Conservation (phyloP, 305 asterid species). For the Euphrasia arctica region DNA sequence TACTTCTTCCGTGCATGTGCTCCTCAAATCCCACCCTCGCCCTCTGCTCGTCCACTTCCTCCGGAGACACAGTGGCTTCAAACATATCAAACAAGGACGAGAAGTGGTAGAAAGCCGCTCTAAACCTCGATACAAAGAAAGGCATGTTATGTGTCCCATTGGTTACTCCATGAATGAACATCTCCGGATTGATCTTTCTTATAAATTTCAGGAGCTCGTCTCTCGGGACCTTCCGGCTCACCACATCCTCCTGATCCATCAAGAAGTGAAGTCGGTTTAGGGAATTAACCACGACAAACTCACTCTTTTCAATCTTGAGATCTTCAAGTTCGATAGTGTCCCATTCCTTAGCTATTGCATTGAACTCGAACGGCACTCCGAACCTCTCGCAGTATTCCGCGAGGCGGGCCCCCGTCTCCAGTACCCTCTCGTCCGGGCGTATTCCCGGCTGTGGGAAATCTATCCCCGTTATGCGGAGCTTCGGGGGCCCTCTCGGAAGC, state of each 20-base stretch:
- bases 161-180: conserved; percentile 38
- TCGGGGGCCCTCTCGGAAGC: conserved; percentile 40
- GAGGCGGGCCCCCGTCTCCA: conserved; percentile 44
- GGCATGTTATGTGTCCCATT: conserved; percentile 48
- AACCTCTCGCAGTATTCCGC: conserved; percentile 42
- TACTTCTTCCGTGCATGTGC: conserved; percentile 37
- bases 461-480: conserved; percentile 51
- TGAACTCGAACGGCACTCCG: conserved; percentile 44
- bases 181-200: conserved; percentile 36
- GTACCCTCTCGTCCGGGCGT: conserved; percentile 49
- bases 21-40: conserved; percentile 35
- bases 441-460: conserved; percentile 53
- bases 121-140: conserved; percentile 44
- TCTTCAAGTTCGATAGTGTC: conserved; percentile 40
- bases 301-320: conserved; percentile 28
- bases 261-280: conserved; percentile 40
- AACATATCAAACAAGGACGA: conserved; percentile 47
- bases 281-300: conserved; percentile 40
- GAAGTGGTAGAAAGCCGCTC: conserved; percentile 44
- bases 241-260: conserved; percentile 35
- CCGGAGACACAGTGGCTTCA: conserved; percentile 36
- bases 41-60: conserved; percentile 23
- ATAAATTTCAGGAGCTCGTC: conserved; percentile 39
- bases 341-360: conserved; percentile 47
- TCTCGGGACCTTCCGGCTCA: conserved; percentile 31